Conservation (phyloP, 2,329 filamentous ascomycete species). For the Beauveria sp. region DNA sequence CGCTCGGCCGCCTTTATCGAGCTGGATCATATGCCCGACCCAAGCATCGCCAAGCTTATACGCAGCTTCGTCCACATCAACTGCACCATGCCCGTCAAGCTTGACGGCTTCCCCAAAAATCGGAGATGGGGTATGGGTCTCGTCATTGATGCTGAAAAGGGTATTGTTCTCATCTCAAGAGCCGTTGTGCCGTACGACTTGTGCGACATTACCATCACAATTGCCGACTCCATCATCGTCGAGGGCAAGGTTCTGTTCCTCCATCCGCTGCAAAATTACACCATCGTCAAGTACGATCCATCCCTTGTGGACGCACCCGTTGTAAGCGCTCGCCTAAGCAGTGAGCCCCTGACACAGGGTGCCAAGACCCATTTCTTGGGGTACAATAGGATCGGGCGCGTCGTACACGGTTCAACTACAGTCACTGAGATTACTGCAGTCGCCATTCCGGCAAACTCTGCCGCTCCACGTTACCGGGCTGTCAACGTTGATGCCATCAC, state of each 20-base stretch:
- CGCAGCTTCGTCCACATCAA: conserved; percentile 91
- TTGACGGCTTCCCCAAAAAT: conserved; percentile 95
- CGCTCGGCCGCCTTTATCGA: conserved; percentile 86
- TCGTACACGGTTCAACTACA: conserved; percentile 87
- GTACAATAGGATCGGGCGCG: conserved; percentile 92
- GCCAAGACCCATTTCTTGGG: conserved; percentile 94
- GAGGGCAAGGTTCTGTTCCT: conserved; percentile 92
- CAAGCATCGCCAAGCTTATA: conserved; percentile 86
- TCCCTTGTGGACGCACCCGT: conserved; percentile 90
- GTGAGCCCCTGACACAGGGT: conserved; percentile 79
- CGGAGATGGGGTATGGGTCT: conserved; percentile 92
- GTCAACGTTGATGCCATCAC: conserved; percentile 97
- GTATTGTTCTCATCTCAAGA: conserved; percentile 85
- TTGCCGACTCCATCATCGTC: conserved; percentile 92
- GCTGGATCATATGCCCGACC: conserved; percentile 79
- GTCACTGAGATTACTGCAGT: conserved; percentile 98
- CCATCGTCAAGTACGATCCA: conserved; percentile 90
- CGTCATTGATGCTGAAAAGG: conserved; percentile 95
- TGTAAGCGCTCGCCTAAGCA: conserved; percentile 76
- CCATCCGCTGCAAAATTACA: conserved; percentile 95
- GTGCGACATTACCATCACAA: conserved; percentile 92
- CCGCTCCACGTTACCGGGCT: conserved; percentile 86
- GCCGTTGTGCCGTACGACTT: conserved; percentile 94
- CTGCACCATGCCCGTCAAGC: conserved; percentile 88
- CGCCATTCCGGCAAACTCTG: conserved; percentile 86